phyloP scores from a whole-genome alignment of 2,329 filamentous ascomycete genomes.

The Pseudogymnoascus sp. region DNA sequence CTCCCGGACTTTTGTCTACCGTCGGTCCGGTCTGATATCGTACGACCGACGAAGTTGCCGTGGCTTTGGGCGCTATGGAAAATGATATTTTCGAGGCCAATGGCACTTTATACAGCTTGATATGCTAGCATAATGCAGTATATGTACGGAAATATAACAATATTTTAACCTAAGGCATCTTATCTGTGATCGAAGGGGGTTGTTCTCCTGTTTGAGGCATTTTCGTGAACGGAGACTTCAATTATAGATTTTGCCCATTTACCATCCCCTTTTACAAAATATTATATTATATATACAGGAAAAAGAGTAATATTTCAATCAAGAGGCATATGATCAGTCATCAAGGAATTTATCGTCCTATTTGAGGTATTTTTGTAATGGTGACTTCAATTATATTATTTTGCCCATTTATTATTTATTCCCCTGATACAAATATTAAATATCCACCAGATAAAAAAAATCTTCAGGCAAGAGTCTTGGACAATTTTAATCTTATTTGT shows the following conservation, averaged over 20 bases:
- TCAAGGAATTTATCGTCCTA: too few relatives aligned
- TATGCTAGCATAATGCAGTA: not conserved
- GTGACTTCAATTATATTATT: not conserved
- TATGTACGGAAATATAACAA: not conserved
- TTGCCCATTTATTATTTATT: not conserved
- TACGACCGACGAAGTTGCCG: slow-evolving; percentile 10
- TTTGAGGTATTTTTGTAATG: not conserved
- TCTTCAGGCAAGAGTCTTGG: not conserved
- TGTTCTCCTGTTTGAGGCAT: not conserved
- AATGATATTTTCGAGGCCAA: slow-evolving; percentile 1
- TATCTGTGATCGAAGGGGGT: not conserved
- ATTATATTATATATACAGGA: not conserved
- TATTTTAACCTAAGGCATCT: not conserved
- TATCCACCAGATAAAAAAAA: not conserved
- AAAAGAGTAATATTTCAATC: not conserved
- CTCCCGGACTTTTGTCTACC: slow-evolving; percentile 5
- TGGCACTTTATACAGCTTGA: slow-evolving; percentile 5
- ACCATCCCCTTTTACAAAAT: not conserved
- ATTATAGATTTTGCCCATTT: not conserved
- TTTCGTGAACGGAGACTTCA: not conserved
- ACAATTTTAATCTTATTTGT: not conserved
- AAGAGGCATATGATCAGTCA: not conserved
- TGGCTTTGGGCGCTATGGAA: slow-evolving; percentile 5
- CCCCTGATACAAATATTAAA: not conserved
- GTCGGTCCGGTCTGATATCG: slow-evolving; percentile 11